These are phyloP conservation scores for Saccharomyces uvarum DNA, from an alignment of 1,139 yeast genomes.

Conservation along the genomic window DNA sequence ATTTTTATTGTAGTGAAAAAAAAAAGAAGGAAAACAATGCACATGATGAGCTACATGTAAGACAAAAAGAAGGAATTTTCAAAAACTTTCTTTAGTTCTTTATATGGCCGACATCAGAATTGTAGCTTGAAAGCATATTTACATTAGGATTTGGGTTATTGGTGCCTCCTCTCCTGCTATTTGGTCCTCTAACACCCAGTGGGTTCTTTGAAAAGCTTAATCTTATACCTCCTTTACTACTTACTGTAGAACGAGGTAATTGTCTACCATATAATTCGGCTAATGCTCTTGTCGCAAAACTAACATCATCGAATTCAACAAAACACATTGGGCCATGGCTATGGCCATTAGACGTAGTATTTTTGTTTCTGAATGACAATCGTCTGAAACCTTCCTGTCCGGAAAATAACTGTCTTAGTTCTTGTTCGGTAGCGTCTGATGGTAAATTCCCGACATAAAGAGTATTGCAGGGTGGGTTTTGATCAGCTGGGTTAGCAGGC, in stretches of 20 bases:
- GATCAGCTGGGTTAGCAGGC: conserved; percentile 98
- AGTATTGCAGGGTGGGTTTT: conserved; percentile 97
- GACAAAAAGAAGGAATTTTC: background rate
- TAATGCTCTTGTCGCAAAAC: conserved; percentile 84
- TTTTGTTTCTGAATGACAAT: conserved; percentile 76
- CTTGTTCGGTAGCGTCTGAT: conserved; percentile 93
- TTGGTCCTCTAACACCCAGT: conserved; percentile 77
- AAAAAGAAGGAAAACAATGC: background rate
- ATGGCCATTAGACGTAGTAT: conserved; percentile 33
- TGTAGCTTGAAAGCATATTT: conserved; percentile 2
- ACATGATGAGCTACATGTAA: background rate
- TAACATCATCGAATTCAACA: conserved; percentile 95
- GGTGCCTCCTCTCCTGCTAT: conserved; percentile 26
- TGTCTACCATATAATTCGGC: conserved; percentile 89
- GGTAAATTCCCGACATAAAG: conserved; percentile 94
- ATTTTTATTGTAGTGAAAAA: background rate
- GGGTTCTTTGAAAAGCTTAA: conserved; percentile 93
- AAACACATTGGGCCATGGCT: conserved; percentile 97
- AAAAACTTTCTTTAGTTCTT: conserved; percentile 2
- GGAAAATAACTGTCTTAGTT: conserved; percentile 76
- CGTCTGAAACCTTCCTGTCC: conserved; percentile 91
- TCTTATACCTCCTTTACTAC: conserved; percentile 89
- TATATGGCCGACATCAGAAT: conserved; percentile 3
- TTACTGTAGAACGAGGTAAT: conserved; percentile 54
- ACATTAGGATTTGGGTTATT: conserved; percentile 6